A percentile compares a stretch with the other conserved stretches of the same genome.
phyloP scores from a whole-genome alignment of 495 filamentous ascomycete species.

The Trichoderma orchidacearum region DNA sequence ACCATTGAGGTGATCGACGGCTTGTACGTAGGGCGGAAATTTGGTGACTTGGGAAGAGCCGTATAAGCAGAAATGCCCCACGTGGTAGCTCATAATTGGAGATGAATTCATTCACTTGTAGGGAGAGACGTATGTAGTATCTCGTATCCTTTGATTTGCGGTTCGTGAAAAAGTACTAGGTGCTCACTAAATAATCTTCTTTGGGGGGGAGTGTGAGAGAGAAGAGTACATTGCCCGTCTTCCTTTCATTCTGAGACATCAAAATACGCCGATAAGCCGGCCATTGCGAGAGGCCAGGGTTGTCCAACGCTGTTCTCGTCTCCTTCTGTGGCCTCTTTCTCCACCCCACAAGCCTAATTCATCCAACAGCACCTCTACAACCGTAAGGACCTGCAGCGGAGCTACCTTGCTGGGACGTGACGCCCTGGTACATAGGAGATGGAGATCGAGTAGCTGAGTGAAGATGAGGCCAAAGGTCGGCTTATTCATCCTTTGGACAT shows the following conservation, averaged over 20 bases:
- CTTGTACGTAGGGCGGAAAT: background rate
- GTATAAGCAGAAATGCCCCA: background rate
- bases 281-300: conserved; percentile 9
- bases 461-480: conserved; percentile 30
- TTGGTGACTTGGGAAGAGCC: background rate
- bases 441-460: conserved; percentile 26
- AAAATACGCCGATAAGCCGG: background rate
- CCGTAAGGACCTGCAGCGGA: conserved; percentile 13
- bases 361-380: conserved; percentile 31
- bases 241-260: background rate
- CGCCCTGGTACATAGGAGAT: conserved; percentile 25
- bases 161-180: too few relatives aligned
- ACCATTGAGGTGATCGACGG: background rate
- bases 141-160: background rate
- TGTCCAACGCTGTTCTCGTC: conserved; percentile 29
- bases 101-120: background rate
- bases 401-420: conserved; percentile 16
- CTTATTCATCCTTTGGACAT: conserved; percentile 10
- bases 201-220: too few relatives aligned
- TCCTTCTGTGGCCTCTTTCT: conserved; percentile 6
- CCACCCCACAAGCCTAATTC: conserved; percentile 20
- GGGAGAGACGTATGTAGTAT: background rate
- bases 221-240: background rate
- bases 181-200: too few relatives aligned
- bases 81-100: background rate